Conservation (phyloP, 371 early-diverging fungal species). For the Chytridiales sp. region DNA sequence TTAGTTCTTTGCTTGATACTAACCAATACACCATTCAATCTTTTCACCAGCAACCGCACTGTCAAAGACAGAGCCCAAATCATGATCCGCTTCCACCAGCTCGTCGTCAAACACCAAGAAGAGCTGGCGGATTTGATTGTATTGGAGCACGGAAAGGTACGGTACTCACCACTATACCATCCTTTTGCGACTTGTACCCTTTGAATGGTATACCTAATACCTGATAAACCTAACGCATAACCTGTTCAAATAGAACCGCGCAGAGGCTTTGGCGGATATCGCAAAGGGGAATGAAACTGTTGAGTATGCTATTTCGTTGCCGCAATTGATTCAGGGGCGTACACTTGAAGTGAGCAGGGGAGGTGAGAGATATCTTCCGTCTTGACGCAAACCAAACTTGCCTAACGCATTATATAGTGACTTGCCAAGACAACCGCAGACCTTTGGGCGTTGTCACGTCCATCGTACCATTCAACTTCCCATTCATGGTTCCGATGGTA, state of each 20-base stretch:
- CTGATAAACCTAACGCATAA: neutral
- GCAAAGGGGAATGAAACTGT: slow-evolving; percentile 48
- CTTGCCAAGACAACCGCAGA: slow-evolving; percentile 58
- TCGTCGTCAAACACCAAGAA: slow-evolving; percentile 52
- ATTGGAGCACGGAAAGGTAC: slow-evolving; percentile 67
- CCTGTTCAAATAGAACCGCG: slow-evolving; percentile 25
- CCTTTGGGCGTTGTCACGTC: slow-evolving; percentile 69
- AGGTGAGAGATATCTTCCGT: neutral
- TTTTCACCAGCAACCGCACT: slow-evolving; percentile 24
- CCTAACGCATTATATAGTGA: slow-evolving; percentile 31
- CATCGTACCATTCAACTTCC: slow-evolving; percentile 75
- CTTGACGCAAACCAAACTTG: slow-evolving; percentile 3
- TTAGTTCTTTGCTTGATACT: neutral
- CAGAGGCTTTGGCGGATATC: slow-evolving; percentile 43
- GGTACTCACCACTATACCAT: too few relatives aligned
- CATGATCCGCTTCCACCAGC: slow-evolving; percentile 58
- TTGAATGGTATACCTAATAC: too few relatives aligned
- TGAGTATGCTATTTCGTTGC: slow-evolving; percentile 62
- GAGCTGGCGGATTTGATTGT: slow-evolving; percentile 69
- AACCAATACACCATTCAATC: neutral
- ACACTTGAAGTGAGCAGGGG: slow-evolving; percentile 36
- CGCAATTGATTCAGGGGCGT: slow-evolving; percentile 49
- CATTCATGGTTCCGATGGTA: slow-evolving; percentile 65
- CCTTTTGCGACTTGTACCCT: too few relatives aligned
- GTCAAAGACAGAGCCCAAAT: slow-evolving; percentile 56